Evolutionary conservation across 2,329 filamentous ascomycete species (phyloP).

Genomic region (Lasiodiplodia hormozganensis): DNA sequence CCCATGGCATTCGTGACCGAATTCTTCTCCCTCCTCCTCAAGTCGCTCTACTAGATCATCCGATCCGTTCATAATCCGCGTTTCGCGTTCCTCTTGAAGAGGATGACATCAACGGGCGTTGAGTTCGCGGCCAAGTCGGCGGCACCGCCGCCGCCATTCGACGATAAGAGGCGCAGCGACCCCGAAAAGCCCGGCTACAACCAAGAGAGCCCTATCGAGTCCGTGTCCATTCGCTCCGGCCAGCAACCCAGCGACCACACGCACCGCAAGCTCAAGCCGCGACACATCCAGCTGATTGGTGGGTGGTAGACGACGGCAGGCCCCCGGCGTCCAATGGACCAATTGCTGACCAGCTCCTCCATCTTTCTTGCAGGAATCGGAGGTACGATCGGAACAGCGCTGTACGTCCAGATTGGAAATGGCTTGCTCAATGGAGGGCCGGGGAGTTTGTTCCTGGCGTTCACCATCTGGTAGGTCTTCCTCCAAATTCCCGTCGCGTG

Average conservation of each 20-base stretch:
- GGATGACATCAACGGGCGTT: slow-evolving; percentile 46
- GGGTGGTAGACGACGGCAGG: not conserved
- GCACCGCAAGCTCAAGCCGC: slow-evolving; percentile 53
- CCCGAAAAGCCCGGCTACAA: slow-evolving; percentile 39
- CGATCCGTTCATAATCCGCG: not conserved
- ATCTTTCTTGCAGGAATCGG: slow-evolving; percentile 39
- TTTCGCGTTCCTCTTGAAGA: not conserved
- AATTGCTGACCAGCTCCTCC: slow-evolving; percentile 4
- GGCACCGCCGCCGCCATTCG: slow-evolving; percentile 32
- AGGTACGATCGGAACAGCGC: slow-evolving; percentile 56
- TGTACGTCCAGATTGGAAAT: slow-evolving; percentile 56
- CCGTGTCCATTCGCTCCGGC: slow-evolving; percentile 16
- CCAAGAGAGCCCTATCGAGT: slow-evolving; percentile 32
- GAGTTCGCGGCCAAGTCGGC: slow-evolving; percentile 35
- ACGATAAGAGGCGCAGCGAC: slow-evolving; percentile 35
- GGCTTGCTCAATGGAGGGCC: slow-evolving; percentile 56
- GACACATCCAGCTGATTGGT: slow-evolving; percentile 57
- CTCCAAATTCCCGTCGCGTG: not conserved
- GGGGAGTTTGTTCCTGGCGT: slow-evolving; percentile 54
- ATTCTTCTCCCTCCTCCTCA: slow-evolving; percentile 46
- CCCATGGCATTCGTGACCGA: slow-evolving; percentile 44
- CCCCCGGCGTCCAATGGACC: not conserved
- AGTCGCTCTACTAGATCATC: slow-evolving; percentile 37
- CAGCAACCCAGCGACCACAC: slow-evolving; percentile 43
- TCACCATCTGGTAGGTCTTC: slow-evolving; percentile 50